Evolutionary conservation across 371 early-diverging fungal species (phyloP), one percentile per base, ranked within the genome.

Genomic region (Saksenaea oblongispora): DNA sequence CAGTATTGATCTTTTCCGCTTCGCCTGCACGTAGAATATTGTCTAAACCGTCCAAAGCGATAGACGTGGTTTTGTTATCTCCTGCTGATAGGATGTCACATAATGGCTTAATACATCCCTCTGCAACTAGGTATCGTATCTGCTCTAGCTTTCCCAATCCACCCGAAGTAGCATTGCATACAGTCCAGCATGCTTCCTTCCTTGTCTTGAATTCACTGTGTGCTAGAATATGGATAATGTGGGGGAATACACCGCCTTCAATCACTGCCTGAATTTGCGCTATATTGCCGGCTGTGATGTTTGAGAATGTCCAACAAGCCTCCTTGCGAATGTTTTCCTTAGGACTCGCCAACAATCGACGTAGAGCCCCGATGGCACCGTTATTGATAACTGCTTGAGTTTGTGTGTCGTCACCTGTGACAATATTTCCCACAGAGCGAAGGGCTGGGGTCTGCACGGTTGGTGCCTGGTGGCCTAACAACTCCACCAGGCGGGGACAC

Each of bases 261-360:
- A 99, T 94, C 31, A 99, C 91, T 10, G 87, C 89, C 77, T 96
- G 91, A 70, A 99, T 96, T 78, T 99, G 99, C 8, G 75, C 78
- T 11, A 90, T 83, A 63, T 93, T 97, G 41, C 99, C 99, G 8
- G 99, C 99, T 34, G 99, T 97, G 74, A 99, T 95, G 84, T 99
- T 99, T 18, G 98, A 98, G 57, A 99, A 89, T 11, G 98, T 97
- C 99, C 99, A 99, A 86, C 99, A 99, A 24, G 99, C 96, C 80
- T 99, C 99, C 84, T 99, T 99, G 69, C 95, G 89, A 56, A 99
- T 94, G 36, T 90, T 91, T 57, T 97, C 95, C 76, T 94, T 93
- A 53, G 95, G 93, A 69, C 91, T 91, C 62, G 83, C 82, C n/a
- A 98, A 84, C 35, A 97, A 85, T 11, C 83, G 74, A 18, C 85